Base-by-base conservation (phyloP, 495 filamentous ascomycete genomes). In the Lichina pygmaea region DNA sequence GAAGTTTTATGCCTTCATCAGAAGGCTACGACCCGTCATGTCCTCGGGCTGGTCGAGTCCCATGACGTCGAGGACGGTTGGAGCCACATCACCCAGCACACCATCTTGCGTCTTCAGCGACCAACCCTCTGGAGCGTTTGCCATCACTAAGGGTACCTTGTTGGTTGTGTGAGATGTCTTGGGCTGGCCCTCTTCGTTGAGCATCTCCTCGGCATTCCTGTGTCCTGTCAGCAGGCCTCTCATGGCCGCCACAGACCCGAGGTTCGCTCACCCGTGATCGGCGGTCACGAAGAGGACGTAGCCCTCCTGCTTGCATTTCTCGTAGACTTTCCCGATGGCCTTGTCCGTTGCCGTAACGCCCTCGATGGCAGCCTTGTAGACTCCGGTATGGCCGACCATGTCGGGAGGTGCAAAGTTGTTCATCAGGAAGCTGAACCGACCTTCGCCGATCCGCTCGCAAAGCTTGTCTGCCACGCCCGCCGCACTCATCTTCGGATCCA, bases 371-470 rank as follows among this genome's bases (percentile, higher is more conserved):
- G 89, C 89, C 56, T 92, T 71, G 59, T 93, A 95, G 50, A 93
- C 85, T 54, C 89, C 89, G 8, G 89, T 97, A 65, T 97, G 89
- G 53, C 89, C 89, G 50, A 97, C 89, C 89, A 97, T 97, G 63
- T 97, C 89, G 41, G 89, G 91, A 16, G 91, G 86, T 33, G 89
- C 89, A 58, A 97, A 95, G 72, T 97, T 97, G 75, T 95, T 94
- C 89, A 97, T 97, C 55, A 97, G 63, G 56, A 97, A 94, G 55
- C 85, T 82, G 62, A 86, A 89, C 51, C 78, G 72, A 53, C 71
- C 67, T 62, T 83, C 78, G 11, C 57, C 68, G 52, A 97, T 77
- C 45, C 86, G 72, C 64, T 86, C 80, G 60, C 66, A 68, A 48
- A 93, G 74, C 65, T 89, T 83, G 50, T 89, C 66, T 13, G 81